Conservation (phyloP, 768 basidiomycete species). For the Lactarius deliciosus region DNA sequence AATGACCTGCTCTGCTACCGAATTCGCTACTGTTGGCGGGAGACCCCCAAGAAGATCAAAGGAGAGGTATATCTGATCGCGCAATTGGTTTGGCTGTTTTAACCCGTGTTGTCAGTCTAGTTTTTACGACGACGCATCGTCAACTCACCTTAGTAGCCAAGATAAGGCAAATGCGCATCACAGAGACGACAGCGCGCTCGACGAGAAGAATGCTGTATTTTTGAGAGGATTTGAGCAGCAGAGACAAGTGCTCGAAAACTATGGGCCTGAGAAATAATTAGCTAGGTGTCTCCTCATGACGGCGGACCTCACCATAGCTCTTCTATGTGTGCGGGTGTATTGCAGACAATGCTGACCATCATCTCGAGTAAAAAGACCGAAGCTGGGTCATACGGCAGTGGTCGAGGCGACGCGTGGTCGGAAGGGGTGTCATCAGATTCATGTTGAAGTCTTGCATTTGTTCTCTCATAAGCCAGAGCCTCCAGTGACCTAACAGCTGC, state of each 20-base stretch:
- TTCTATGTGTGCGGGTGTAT: constrained; percentile 73
- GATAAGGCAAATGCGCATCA: constrained; percentile 81
- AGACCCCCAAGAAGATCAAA: constrained; percentile 86
- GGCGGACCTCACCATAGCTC: constrained; percentile 73
- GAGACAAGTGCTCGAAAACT: constrained; percentile 89
- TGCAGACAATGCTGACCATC: constrained; percentile 86
- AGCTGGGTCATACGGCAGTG: constrained; percentile 90
- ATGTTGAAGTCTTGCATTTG: constrained; percentile 73
- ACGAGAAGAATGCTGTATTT: constrained; percentile 90
- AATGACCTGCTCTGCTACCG: constrained; percentile 89
- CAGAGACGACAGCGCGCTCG: constrained; percentile 88
- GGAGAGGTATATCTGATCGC: constrained; percentile 93
- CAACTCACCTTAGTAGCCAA: constrained; percentile 70
- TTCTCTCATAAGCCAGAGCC: constrained; percentile 86
- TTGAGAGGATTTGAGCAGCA: constrained; percentile 69
- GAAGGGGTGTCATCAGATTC: constrained; percentile 57
- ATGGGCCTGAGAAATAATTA: constrained; percentile 65
- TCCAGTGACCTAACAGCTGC: constrained; percentile 86
- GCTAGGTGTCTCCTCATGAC: background rate
- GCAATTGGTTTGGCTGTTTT: constrained; percentile 60
- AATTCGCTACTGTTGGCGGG: constrained; percentile 69
- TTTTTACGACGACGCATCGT: constrained; percentile 2
- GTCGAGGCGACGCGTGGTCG: constrained; percentile 42
- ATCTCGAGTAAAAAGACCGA: constrained; percentile 93
- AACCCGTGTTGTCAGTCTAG: background rate